Conservation (phyloP, 441 rosid genomes). For the Populus hybrid region DNA sequence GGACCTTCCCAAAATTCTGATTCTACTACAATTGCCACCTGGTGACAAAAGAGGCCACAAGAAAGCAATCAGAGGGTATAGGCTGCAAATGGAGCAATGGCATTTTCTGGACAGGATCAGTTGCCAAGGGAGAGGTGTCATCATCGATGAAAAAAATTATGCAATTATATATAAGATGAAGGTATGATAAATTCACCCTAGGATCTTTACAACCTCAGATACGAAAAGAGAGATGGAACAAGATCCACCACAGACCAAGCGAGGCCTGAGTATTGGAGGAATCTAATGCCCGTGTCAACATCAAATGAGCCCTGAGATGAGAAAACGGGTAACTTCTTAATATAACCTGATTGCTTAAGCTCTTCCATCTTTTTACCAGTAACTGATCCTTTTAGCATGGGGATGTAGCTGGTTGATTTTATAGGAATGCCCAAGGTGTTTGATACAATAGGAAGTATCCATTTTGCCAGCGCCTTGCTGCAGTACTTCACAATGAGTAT, state of each 20-base stretch:
- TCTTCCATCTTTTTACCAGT: constrained; percentile 43
- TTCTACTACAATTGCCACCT: background rate
- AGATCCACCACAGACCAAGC: constrained; percentile 97
- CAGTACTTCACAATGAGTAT: constrained; percentile 85
- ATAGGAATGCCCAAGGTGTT: constrained; percentile 68
- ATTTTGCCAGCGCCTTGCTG: constrained; percentile 82
- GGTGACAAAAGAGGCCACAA: background rate
- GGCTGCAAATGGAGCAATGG: background rate
- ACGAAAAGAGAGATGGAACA: constrained; percentile 63
- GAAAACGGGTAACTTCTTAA: constrained; percentile 48
- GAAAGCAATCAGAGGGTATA: background rate
- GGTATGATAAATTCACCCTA: background rate
- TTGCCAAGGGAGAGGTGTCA: background rate
- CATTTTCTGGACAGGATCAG: no score
- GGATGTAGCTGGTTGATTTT: constrained; percentile 65
- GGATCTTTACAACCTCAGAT: constrained; percentile 40
- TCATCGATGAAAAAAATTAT: background rate
- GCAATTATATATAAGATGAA: background rate
- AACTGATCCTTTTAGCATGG: constrained; percentile 46
- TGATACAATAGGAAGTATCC: constrained; percentile 77
- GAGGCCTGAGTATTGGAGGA: constrained; percentile 81
- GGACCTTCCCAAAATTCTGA: background rate
- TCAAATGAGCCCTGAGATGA: constrained; percentile 56
- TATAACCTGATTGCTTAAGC: constrained; percentile 50
- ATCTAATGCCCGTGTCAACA: no score